Conservation (phyloP, 441 rosid species). For the Populus trichocarpa region DNA sequence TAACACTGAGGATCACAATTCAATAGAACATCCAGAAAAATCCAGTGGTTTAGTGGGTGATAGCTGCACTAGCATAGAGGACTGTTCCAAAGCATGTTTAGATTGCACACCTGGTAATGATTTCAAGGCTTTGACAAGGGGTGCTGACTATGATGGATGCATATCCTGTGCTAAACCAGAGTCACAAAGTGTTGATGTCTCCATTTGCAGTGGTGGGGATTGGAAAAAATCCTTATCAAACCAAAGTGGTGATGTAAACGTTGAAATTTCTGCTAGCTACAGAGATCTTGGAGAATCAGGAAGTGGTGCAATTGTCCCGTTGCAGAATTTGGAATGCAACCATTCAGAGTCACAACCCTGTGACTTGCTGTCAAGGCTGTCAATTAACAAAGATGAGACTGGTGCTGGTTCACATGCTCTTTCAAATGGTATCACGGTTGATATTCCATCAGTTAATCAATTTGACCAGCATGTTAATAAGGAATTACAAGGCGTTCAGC, state of each 20-base stretch:
- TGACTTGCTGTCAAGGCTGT: slow-evolving; percentile 23
- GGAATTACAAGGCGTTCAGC: slow-evolving; percentile 35
- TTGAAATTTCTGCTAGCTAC: slow-evolving; percentile 27
- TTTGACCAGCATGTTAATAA: slow-evolving; percentile 33
- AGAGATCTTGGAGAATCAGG: slow-evolving; percentile 32
- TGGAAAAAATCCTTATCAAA: slow-evolving; percentile 13
- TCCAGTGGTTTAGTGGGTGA: slow-evolving; percentile 30
- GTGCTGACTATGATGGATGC: slow-evolving; percentile 24
- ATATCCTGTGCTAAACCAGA: slow-evolving; percentile 24
- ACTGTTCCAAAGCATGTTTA: slow-evolving; percentile 24
- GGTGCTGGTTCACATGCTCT: slow-evolving; percentile 30
- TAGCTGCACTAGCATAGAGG: slow-evolving; percentile 30
- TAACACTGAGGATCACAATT: slow-evolving; percentile 37
- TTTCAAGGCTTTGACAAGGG: slow-evolving; percentile 18
- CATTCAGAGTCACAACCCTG: slow-evolving; percentile 32
- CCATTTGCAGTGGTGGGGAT: slow-evolving; percentile 21
- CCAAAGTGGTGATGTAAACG: slow-evolving; percentile 25
- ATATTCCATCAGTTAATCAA: slow-evolving; percentile 52
- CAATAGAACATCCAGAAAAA: slow-evolving; percentile 33
- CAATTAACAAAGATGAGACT: slow-evolving; percentile 31
- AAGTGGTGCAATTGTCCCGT: slow-evolving; percentile 21
- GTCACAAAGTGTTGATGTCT: slow-evolving; percentile 15
- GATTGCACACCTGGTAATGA: slow-evolving; percentile 25
- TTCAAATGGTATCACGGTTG: slow-evolving; percentile 44
- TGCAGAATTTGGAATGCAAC: slow-evolving; percentile 30